Base-by-base conservation (phyloP, 192 early-diverging fungal genomes). In the Diversispora epigaea region DNA sequence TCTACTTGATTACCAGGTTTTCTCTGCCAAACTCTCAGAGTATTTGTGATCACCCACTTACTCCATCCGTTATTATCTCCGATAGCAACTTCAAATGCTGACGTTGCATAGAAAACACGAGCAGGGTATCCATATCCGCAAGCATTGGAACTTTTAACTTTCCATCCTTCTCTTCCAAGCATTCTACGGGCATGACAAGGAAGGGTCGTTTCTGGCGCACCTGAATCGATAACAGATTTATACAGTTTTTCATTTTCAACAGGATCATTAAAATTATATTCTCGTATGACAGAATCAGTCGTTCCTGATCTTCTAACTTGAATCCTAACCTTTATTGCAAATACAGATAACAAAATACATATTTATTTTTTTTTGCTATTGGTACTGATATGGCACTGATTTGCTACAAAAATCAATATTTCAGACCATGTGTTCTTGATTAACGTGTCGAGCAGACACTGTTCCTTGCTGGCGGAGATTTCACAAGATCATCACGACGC, bases 241-340 rank as follows among this genome's bases (percentile, higher is more conserved):
- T 70, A 70, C 5, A 70, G 4, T 21, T 70, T 70, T 55, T 22
- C 17, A 6, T 6, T 15, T 40, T 70, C 32, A 10, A 12, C 3
- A 56, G 68, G 50, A 56, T 70, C 68, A 70, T 17, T 14, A 70
- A 56, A 70, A 56, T 70, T 56, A 55, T 39, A 39, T 12, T 55
- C 68, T 5, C 55, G 52, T 55, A 12, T 70, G 4, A 44, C 39
- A 4, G 22, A 69, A 54, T 56, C 54, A 12, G 50, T 56, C 2
- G 12, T 55, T 56, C 39, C 50, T 44, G 11, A 55, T 70, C 39
- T 54, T 70, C 54, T 70, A 56, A 70, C 52, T 69, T 43, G 68
- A 55, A 69, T 55, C 12, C 52, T 39, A 55, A 54, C 25, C 68
- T 55, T 69, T 69, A 69, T 69, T 54, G 6, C 40, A 55, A 69